phyloP scores from a whole-genome alignment of 1,284 basidiomycete genomes.

The Schizopora paradoxa region DNA sequence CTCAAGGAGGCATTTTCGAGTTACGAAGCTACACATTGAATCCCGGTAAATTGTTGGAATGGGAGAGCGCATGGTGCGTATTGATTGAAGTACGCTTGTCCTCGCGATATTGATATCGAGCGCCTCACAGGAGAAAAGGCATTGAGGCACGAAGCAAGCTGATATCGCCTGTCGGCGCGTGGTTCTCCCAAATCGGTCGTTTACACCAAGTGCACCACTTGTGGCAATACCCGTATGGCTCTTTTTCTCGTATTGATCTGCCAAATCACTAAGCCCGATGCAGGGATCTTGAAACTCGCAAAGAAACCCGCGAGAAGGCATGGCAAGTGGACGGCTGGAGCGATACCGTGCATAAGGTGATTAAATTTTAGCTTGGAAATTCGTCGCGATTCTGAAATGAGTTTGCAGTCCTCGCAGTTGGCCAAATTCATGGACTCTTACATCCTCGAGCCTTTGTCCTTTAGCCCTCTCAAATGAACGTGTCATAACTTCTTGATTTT shows the following conservation, averaged over 20 bases:
- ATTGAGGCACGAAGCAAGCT: constrained; percentile 84
- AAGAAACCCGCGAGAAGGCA: constrained; percentile 79
- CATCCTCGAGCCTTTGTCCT: constrained; percentile 68
- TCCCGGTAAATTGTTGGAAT: constrained; percentile 85
- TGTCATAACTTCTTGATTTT: no score
- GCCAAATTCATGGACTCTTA: constrained; percentile 75
- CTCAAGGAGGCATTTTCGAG: constrained; percentile 88
- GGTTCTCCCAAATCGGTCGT: constrained; percentile 90
- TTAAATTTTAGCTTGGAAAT: no score
- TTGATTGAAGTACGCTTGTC: constrained; percentile 12
- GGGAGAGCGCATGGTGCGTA: constrained; percentile 84
- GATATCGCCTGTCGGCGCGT: constrained; percentile 84
- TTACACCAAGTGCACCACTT: constrained; percentile 90
- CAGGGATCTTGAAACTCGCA: constrained; percentile 76
- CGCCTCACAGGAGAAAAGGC: constrained; percentile 62
- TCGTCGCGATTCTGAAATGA: constrained; percentile 14
- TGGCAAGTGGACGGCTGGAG: constrained; percentile 94
- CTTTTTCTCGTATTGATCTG: constrained; percentile 10
- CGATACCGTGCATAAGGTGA: constrained; percentile 88
- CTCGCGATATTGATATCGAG: constrained; percentile 8
- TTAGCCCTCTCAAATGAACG: constrained; percentile 74
- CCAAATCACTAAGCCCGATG: no score
- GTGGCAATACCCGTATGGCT: constrained; percentile 85
- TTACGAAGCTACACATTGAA: constrained; percentile 79
- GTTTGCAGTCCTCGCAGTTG: constrained; percentile 66